Base-by-base conservation (phyloP, 495 filamentous ascomycete genomes). In the Delitschia confertaspora region DNA sequence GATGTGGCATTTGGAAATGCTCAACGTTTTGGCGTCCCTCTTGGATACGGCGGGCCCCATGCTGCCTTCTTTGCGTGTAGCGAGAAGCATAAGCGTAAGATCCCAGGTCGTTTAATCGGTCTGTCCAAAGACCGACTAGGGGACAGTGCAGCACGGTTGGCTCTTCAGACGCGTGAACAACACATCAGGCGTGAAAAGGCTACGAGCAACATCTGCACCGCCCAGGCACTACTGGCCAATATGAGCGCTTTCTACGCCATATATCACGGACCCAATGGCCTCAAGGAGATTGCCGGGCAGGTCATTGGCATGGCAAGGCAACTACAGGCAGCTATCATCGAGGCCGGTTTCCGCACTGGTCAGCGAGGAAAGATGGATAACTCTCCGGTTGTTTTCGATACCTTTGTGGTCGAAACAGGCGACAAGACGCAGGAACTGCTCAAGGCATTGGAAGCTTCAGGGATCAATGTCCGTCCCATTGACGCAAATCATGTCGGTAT, bases 171-270 rank as follows among this genome's bases (percentile, higher is more conserved):
- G 9, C 70, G 91, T 58, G 91, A 98, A 66, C 91, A 98, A 64
- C 91, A 98, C 60, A 98, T 98, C 62, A 74, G 91, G 53, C 76
- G 91, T 56, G 91, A 98, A 64, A 98, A 98, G 74, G 91, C 91
- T 1, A 98, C 91, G 4, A 95, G 88, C 70, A 98, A 98, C 63
- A 93, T 98, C 45, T 98, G 91, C 65, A 98, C 91, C 16, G 91
- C 91, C 5, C 91, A 98, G 61, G 91, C 91, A 6, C 64, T 98
- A 13, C 72, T 96, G 23, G 91, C 91, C 14, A 98, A 98, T 63
- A 95, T 96, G 85, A 93, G 79, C 54, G 86, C 91, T 37, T 83
- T 98, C 66, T 98, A 95, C 63, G 91, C 88, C n/a, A 75, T 96
- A 26, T 98, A 96, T 60, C 91, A 98, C 59, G 91, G 91, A 2